Conservation (phyloP, 257 asterid genomes). For the Cordia subcordata region DNA sequence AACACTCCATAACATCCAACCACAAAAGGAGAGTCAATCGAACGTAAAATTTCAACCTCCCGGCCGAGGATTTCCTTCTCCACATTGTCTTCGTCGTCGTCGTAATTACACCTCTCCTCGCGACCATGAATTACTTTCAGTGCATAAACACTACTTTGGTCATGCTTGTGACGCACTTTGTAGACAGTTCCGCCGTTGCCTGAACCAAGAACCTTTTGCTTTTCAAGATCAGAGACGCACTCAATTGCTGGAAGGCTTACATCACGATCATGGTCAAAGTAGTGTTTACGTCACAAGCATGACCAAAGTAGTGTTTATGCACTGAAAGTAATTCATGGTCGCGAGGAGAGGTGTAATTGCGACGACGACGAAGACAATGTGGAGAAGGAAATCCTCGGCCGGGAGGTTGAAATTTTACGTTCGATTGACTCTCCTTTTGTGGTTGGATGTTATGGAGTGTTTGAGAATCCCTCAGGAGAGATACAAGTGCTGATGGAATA, state of each 20-base stretch:
- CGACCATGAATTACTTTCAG: too few species aligned
- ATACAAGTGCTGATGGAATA: constrained; percentile 7
- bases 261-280: too few species aligned
- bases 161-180: constrained; percentile 7
- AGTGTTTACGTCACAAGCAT: too few species aligned
- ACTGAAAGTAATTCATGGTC: too few species aligned
- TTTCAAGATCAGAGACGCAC: neutral
- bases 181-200: constrained; percentile 5
- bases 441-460: constrained; percentile 2
- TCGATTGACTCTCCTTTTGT: constrained; percentile 1
- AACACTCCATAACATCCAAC: constrained; percentile 4
- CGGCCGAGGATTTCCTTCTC: neutral
- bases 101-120: too few species aligned
- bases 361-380: too few species aligned
- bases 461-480: neutral
- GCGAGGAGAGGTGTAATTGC: too few species aligned
- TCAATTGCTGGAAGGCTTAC: neutral
- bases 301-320: too few species aligned
- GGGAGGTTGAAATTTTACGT: constrained; percentile 2
- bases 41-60: constrained; percentile 2
- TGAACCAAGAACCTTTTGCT: constrained; percentile 4
- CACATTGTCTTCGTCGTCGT: too few species aligned
- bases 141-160: neutral
- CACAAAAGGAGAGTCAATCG: neutral
- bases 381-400: neutral